Evolutionary conservation across 306 rosid genomes (phyloP), one percentile per base, ranked within the genome.

Genomic region (Acacia confusa): DNA sequence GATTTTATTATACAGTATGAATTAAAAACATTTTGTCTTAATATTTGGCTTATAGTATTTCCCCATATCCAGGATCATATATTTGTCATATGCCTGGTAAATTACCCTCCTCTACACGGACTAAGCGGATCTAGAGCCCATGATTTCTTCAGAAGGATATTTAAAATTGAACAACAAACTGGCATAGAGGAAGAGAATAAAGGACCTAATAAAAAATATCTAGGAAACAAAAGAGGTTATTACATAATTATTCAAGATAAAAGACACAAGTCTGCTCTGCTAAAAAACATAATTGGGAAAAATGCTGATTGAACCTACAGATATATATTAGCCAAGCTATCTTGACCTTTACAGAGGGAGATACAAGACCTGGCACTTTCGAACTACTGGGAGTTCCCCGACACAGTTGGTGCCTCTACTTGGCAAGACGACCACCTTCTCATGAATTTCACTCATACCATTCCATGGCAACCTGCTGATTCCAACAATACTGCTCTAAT

Each of bases 401-500:
- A 69, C 78, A 74, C 80, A 11, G 79, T 72, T 77, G 74, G 83
- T 74, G 76, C 84, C 75, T 87, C 82, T 58, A 6, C 32, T 17
- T 76, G 36, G 30, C 24, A 71, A 53, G 66, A 53, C 13, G 27
- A 20, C 61, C 25, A 20, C 7, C 61, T 53, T 5, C 61, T 20
- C 61, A 17, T 45, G 68, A 27, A 58, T 73, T 86, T 72, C 79
- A 77, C 65, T 88, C 85, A 93, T 70, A 86, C 70, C 89, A 85
- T 84, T 38, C 92, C 91, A 79, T 90, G 94, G 77, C 84, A 88
- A 63, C 92, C 96, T 0, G 89, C 98, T 38, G 94, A 89, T 84
- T 93, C 98, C 93, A 92, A 77, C 15, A 95, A 95, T 45, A 87
- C 94, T 6, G 97, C 96, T 80, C 89, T 95, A 4, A 95, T 90